Base-by-base conservation (phyloP, 805 yeast genomes). In the Lachancea fermentati region DNA sequence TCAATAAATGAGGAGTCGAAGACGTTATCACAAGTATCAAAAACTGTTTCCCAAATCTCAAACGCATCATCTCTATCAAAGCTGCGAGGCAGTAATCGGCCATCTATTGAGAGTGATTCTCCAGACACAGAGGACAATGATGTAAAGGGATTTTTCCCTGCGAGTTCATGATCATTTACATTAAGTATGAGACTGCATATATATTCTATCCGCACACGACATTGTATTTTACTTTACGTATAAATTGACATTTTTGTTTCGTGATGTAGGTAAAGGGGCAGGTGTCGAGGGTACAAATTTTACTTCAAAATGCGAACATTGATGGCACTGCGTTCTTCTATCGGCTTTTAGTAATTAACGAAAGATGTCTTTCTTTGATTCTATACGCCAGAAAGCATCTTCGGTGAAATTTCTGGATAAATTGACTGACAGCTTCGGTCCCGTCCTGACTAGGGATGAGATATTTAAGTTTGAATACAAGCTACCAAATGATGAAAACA, bases 401-500 rank as follows among this genome's bases (percentile, higher is more conserved):
- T 55, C 66, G 17, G 58, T 69, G 24, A 51, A 66, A 31, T 55
- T 72, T 22, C 62, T 72, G 39, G 78, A 72, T 38, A 62, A 52
- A 46, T 37, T 58, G 5, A 51, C 63, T 3, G 64, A 59, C 36
- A 57, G 50, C 42, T 52, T 57, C 15, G 42, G 58, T 3, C 59
- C 66, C 5, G 60, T 75, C 13, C 74, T 78, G 5, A 68, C 82
- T 19, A 75, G 75, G 48, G 91, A 85, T 52, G 91, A 88, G 62
- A 57, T 71, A 25, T 80, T 91, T 54, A 75, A 87, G 48, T 61
- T 64, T 19, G 80, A 79, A 42, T 83, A 78, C 67, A 71, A 72
- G 14, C 68, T 93, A 2, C 97, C 97, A 0, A 77, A 73, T 19
- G 71, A 72, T 1, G 95, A 91, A 55, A 56, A 66, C 2, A 70